phyloP scores from a whole-genome alignment of 2,329 filamentous ascomycete genomes.

The Neurospora sp. region DNA sequence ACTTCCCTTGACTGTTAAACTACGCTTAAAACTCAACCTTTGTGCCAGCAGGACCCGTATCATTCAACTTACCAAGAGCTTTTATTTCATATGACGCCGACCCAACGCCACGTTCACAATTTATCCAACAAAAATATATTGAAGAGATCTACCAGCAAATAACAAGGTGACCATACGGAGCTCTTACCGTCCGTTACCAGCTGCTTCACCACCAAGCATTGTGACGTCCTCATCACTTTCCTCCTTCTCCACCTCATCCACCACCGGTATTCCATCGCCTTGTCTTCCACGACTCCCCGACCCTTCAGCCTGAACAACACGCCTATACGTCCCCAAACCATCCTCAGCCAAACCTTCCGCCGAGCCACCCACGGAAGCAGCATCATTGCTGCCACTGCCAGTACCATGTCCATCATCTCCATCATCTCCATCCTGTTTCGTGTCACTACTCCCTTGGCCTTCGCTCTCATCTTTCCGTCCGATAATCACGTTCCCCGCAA shows the following conservation, averaged over 20 bases:
- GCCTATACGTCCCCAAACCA: conserved; percentile 19
- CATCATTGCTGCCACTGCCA: conserved; percentile 1
- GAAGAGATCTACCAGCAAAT: neutral
- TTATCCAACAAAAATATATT: neutral
- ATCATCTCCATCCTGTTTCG: conserved; percentile 4
- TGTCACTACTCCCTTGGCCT: conserved; percentile 2
- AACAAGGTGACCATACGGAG: neutral
- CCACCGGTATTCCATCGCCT: neutral
- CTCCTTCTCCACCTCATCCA: conserved; percentile 10
- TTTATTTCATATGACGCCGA: neutral
- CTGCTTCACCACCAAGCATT: neutral
- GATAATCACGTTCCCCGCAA: conserved; percentile 70
- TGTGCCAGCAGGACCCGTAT: neutral
- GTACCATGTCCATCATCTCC: conserved; percentile 1
- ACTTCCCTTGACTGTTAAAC: neutral
- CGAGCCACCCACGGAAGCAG: neutral
- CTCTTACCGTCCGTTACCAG: neutral
- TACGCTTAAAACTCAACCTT: neutral
- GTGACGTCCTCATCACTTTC: conserved; percentile 20
- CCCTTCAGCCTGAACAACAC: conserved; percentile 19
- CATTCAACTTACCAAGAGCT: neutral
- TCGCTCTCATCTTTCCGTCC: conserved; percentile 53
- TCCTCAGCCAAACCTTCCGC: conserved; percentile 11
- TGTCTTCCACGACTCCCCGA: neutral
- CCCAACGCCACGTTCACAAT: neutral